Percentiles rank a stretch among this genome's conserved stretches.
phyloP scores from a whole-genome alignment of 2,329 filamentous ascomycete genomes.

The Fusarium sp. region DNA sequence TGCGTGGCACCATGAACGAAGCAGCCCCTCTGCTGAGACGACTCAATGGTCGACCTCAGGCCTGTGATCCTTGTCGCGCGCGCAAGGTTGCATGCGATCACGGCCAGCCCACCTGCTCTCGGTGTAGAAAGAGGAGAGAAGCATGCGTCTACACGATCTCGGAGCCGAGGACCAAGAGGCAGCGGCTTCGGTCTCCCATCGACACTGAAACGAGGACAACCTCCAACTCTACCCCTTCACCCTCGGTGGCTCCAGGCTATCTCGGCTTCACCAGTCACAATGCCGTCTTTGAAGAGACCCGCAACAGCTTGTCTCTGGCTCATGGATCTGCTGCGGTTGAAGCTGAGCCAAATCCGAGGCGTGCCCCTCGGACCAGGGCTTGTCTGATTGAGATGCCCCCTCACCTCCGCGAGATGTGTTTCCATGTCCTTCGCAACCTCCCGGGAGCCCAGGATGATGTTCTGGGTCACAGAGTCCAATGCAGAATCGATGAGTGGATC shows the following conservation, averaged over 20 bases:
- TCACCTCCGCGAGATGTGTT: conserved; percentile 49
- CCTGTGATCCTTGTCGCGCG: conserved; percentile 51
- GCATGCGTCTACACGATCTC: conserved; percentile 50
- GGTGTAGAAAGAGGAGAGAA: conserved; percentile 51
- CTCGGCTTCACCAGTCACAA: conserved; percentile 57
- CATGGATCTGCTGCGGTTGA: conserved; percentile 33
- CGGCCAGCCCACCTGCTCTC: conserved; percentile 50
- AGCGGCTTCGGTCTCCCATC: conserved; percentile 19
- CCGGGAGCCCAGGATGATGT: conserved; percentile 40
- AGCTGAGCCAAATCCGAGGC: conserved; percentile 15
- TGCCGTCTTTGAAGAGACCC: conserved; percentile 54
- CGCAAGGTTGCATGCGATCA: conserved; percentile 58
- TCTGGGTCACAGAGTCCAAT: conserved; percentile 33
- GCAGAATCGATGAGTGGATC: conserved; percentile 48
- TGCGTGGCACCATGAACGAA: conserved; percentile 25
- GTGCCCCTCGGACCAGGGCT: conserved; percentile 8
- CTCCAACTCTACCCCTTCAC: conserved; percentile 28
- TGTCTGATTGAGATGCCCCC: conserved; percentile 35
- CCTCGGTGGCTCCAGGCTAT: conserved; percentile 48
- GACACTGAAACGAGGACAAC: neutral
- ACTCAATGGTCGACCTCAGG: conserved; percentile 44
- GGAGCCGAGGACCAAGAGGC: conserved; percentile 30
- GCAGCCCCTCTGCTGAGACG: conserved; percentile 38
- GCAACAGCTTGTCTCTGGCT: conserved; percentile 50
- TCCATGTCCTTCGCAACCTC: conserved; percentile 51